These are phyloP conservation scores for Alnus glutinosa DNA, from an alignment of 306 rosid genomes.

Conservation along the genomic window DNA sequence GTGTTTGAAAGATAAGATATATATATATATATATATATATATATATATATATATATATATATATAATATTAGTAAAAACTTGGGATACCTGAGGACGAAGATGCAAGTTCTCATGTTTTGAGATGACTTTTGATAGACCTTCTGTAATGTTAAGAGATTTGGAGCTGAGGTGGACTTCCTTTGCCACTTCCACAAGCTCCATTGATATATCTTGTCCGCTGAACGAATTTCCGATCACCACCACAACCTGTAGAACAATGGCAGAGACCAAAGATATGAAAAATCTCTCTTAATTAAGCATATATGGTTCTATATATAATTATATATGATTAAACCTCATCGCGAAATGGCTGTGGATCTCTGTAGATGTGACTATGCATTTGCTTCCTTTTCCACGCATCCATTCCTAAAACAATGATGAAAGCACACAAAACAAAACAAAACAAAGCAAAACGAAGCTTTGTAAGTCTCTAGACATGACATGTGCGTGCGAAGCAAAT, in stretches of 20 bases:
- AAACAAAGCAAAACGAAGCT: too few species aligned
- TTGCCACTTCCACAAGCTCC: constrained; percentile 75
- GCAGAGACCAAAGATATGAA: too few species aligned
- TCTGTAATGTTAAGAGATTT: constrained; percentile 59
- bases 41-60: too few species aligned
- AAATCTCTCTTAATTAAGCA: too few species aligned
- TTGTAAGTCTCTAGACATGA: not conserved
- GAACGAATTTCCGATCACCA: constrained; percentile 78
- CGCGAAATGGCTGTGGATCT: constrained; percentile 64
- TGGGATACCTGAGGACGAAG: constrained; percentile 59
- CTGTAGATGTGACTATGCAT: constrained; percentile 88
- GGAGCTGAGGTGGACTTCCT: constrained; percentile 69
- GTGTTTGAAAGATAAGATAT: too few species aligned
- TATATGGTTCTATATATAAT: too few species aligned
- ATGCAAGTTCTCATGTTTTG: constrained; percentile 63
- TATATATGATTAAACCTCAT: constrained; percentile 45
- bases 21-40: too few species aligned
- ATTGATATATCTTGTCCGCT: constrained; percentile 92
- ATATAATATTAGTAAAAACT: not conserved
- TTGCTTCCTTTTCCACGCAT: constrained; percentile 81
- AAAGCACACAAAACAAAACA: constrained; percentile 3
- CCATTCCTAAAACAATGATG: constrained; percentile 60
- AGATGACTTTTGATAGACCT: constrained; percentile 78
- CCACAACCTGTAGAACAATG: constrained; percentile 50
- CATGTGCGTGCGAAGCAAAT: not conserved